Conservation (phyloP, 2,329 filamentous ascomycete genomes). For the Chaetothyriales sp. region DNA sequence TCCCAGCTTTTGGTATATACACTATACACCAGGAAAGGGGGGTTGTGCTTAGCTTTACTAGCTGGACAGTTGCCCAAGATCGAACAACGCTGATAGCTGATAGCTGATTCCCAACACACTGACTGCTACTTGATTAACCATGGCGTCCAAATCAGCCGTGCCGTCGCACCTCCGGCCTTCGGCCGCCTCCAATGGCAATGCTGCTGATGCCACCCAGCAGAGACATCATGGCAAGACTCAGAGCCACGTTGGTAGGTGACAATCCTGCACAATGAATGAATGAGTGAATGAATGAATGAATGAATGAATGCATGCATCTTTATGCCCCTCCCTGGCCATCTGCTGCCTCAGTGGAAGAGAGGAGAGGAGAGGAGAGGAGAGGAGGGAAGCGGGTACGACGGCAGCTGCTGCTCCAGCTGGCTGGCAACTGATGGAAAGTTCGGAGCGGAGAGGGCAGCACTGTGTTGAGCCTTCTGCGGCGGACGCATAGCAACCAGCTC, state of each 20-base stretch:
- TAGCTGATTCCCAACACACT: background rate
- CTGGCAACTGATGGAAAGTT: background rate
- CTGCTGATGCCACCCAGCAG: conserved; percentile 24
- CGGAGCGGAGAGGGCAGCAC: background rate
- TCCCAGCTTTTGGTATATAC: too few species aligned
- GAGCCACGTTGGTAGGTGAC: conserved; percentile 39
- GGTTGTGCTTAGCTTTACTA: background rate
- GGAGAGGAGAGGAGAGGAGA: too few species aligned
- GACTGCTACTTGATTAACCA: conserved; percentile 26
- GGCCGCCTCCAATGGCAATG: conserved; percentile 31
- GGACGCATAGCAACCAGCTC: background rate
- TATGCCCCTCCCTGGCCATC: too few species aligned
- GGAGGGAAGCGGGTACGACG: too few species aligned
- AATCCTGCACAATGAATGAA: background rate
- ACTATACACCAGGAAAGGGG: background rate
- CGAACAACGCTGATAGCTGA: too few species aligned
- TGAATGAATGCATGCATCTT: too few species aligned
- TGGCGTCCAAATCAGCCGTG: conserved; percentile 60
- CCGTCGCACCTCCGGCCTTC: conserved; percentile 63
- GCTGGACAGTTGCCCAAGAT: background rate
- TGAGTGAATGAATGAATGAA: too few species aligned
- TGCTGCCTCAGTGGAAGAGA: background rate
- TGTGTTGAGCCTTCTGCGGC: background rate
- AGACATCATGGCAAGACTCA: conserved; percentile 44
- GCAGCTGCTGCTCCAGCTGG: background rate